Evolutionary conservation across 805 yeast genomes (phyloP).

Genomic region (Ogataea ramenticola): DNA sequence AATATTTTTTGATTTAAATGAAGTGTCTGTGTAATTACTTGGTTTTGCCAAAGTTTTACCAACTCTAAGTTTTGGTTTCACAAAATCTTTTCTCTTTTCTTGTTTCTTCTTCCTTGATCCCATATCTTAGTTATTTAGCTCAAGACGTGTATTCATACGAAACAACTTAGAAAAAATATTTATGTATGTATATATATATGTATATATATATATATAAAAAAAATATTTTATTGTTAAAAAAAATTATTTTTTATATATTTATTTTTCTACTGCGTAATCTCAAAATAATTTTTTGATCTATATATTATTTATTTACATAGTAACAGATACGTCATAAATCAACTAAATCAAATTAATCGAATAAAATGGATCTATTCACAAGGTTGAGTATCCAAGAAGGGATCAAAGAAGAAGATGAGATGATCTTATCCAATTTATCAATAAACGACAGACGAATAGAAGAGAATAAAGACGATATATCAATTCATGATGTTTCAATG

Average conservation of each 20-base stretch:
- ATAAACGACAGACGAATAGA: constrained; percentile 3
- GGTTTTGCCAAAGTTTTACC: constrained; percentile 75
- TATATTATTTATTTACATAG: too few relatives aligned
- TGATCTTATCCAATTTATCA: constrained; percentile 6
- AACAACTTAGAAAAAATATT: too few relatives aligned
- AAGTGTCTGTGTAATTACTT: constrained; percentile 76
- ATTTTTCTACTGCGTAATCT: too few relatives aligned
- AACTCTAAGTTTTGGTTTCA: constrained; percentile 73
- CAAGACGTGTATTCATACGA: too few relatives aligned
- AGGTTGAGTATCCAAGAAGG: constrained; percentile 7
- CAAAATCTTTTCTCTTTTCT: constrained; percentile 68
- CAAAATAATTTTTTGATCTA: too few relatives aligned
- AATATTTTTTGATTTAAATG: constrained; percentile 64
- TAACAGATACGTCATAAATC: too few relatives aligned
- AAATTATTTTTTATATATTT: too few relatives aligned
- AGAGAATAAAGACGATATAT: constrained; percentile 1
- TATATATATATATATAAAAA: too few relatives aligned
- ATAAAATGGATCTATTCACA: constrained; percentile 8
- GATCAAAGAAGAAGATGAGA: constrained; percentile 6
- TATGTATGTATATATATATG: too few relatives aligned
- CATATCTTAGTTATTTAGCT: constrained; percentile 21
- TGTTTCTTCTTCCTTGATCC: constrained; percentile 49
- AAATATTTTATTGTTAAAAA: too few relatives aligned
- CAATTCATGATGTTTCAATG: constrained; percentile 12
- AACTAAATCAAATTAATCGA: too few relatives aligned